Evolutionary conservation across 202 grass and related monocot genomes (phyloP).

Genomic region (Elaeis oleifera): DNA sequence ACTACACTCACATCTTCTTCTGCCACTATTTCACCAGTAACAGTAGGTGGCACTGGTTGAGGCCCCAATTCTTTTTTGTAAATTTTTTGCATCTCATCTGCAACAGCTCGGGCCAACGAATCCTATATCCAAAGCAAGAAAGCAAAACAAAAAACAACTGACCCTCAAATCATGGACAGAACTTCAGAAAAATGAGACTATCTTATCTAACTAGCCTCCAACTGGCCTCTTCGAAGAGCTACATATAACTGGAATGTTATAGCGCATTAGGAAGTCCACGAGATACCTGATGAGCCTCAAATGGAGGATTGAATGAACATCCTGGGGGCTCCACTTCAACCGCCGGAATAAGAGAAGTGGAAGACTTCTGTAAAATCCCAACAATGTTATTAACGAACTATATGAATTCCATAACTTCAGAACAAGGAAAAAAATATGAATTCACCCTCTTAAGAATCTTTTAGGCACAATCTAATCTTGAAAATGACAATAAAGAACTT

Average conservation of each 20-base stretch:
- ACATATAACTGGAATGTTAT: no score
- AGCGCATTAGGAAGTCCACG: conserved; percentile 3
- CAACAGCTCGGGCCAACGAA: conserved; percentile 82
- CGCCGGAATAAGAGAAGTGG: conserved; percentile 46
- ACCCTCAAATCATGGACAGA: no score
- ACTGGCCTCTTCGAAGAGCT: conserved; percentile 4
- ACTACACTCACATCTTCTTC: conserved; percentile 75
- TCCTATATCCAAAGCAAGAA: conserved; percentile 34
- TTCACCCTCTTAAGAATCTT: no score
- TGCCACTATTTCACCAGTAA: conserved; percentile 65
- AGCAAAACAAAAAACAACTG: conserved; percentile 2
- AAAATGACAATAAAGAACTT: no score
- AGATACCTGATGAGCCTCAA: conserved; percentile 75
- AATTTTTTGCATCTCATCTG: conserved; percentile 70
- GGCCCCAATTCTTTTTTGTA: conserved; percentile 75
- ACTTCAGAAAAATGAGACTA: no score
- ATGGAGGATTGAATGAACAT: conserved; percentile 89
- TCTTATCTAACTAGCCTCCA: background rate
- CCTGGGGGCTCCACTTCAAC: conserved; percentile 79
- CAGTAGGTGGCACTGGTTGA: conserved; percentile 65
- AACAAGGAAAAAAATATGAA: background rate
- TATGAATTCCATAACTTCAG: conserved; percentile 1
- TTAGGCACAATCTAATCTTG: no score
- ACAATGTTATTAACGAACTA: background rate
- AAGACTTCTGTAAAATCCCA: conserved; percentile 31